Evolutionary conservation across 495 filamentous ascomycete species (phyloP).

Genomic region (Extremus antarcticus): DNA sequence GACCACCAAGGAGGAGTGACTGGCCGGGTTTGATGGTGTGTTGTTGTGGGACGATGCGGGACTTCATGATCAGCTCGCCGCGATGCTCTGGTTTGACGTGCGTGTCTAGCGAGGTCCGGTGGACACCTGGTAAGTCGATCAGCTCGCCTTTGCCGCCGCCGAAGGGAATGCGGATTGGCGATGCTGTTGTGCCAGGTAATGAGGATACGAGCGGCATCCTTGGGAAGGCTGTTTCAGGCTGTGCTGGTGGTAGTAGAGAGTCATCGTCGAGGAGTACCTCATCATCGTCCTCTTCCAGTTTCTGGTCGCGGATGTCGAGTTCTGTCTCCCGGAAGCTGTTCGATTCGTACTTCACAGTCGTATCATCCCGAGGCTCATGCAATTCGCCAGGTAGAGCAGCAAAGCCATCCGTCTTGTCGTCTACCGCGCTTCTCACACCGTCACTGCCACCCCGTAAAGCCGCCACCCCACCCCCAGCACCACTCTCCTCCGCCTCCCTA

Average conservation of each 20-base stretch:
- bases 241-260: constrained; percentile 62
- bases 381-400: neutral
- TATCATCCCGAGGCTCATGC: neutral
- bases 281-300: neutral
- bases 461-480: neutral
- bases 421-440: neutral
- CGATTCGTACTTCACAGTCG: neutral
- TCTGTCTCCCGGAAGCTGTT: constrained; percentile 8
- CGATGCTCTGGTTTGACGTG: constrained; percentile 56
- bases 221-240: constrained; percentile 60
- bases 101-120: constrained; percentile 56
- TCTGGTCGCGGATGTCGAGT: neutral
- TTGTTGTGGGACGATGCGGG: constrained; percentile 55
- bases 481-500: neutral
- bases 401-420: neutral
- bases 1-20: constrained; percentile 71
- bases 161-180: constrained; percentile 82
- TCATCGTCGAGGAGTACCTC: constrained; percentile 13
- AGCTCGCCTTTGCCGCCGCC: constrained; percentile 76
- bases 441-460: neutral
- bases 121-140: constrained; percentile 85
- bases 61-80: constrained; percentile 61
- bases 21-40: constrained; percentile 62
- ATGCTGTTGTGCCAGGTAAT: constrained; percentile 86
- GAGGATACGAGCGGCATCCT: constrained; percentile 73